phyloP scores from a whole-genome alignment of 208 protist genomes.

The Trypanosoma brucei region DNA sequence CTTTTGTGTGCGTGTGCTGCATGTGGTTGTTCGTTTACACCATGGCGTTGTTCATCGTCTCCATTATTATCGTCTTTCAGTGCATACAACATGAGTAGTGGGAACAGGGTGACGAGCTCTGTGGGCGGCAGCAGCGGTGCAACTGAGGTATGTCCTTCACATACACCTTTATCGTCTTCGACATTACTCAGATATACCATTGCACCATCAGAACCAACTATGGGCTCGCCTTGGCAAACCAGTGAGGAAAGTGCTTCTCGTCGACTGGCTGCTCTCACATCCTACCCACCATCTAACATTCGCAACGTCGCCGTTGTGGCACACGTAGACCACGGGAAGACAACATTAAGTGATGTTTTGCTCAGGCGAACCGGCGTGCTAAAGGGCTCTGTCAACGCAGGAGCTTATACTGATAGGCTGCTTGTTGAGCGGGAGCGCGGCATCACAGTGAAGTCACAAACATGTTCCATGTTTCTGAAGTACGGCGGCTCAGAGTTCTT shows the following conservation, averaged over 20 bases:
- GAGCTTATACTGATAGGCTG: conserved; percentile 91
- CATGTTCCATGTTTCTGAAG: conserved; percentile 83
- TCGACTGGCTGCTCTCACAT: conserved; percentile 23
- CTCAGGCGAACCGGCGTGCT: conserved; percentile 80
- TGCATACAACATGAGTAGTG: too few relatives aligned
- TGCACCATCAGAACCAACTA: conserved; percentile 8
- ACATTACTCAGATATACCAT: conserved; percentile 11
- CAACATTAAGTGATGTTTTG: conserved; percentile 88
- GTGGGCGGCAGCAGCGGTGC: not conserved
- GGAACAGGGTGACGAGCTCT: too few relatives aligned
- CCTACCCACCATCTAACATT: conserved; percentile 58
- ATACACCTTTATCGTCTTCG: conserved; percentile 1
- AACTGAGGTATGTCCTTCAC: not conserved
- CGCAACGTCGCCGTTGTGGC: conserved; percentile 90
- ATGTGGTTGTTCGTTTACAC: too few relatives aligned
- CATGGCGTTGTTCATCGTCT: too few relatives aligned
- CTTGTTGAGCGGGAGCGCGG: conserved; percentile 93
- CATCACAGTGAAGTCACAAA: conserved; percentile 96
- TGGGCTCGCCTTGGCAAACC: conserved; percentile 13
- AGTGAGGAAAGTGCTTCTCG: conserved; percentile 11
- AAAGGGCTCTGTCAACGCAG: conserved; percentile 31
- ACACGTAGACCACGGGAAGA: conserved; percentile 93
- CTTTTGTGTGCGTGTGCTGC: too few relatives aligned
- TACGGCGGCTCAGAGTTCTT: conserved; percentile 68
- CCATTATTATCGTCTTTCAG: too few relatives aligned